phyloP scores from a whole-genome alignment of 441 rosid species.

The Aquilaria agallochum region DNA sequence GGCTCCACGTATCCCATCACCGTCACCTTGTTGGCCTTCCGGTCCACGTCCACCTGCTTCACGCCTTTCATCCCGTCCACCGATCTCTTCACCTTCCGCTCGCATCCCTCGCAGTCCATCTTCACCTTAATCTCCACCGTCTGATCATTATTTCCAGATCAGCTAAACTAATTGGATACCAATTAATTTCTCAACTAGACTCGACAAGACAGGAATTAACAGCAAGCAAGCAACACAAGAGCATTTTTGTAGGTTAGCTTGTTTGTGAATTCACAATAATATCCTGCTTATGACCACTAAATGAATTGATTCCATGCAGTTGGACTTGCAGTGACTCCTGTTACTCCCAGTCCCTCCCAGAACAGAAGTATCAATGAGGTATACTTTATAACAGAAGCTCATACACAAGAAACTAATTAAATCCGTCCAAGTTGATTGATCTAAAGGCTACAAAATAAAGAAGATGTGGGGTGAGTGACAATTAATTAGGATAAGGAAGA shows the following conservation, averaged over 20 bases:
- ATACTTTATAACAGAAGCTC: not conserved
- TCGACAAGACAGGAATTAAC: not conserved
- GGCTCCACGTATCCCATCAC: conserved; percentile 85
- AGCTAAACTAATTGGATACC: not conserved
- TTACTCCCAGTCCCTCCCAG: not conserved
- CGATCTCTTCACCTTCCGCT: conserved; percentile 68
- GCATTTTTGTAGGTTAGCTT: not conserved
- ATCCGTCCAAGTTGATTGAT: not conserved
- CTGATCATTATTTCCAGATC: conserved; percentile 24
- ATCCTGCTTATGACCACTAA: not conserved
- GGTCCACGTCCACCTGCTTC: conserved; percentile 64
- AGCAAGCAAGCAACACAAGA: not conserved
- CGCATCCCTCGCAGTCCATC: conserved; percentile 96
- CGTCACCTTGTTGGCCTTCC: conserved; percentile 72
- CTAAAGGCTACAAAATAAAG: not conserved
- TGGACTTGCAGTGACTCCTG: too few relatives aligned
- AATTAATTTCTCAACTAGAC: not conserved
- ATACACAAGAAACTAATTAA: not conserved
- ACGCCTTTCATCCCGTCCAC: conserved; percentile 92
- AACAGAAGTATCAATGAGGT: not conserved
- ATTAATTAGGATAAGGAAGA: too few relatives aligned
- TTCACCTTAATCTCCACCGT: conserved; percentile 89
- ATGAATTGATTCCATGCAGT: too few relatives aligned
- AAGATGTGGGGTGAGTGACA: not conserved
- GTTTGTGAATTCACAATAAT: not conserved